Conservation (phyloP, 2,329 filamentous ascomycete genomes). For the Leptographium galeiforme region DNA sequence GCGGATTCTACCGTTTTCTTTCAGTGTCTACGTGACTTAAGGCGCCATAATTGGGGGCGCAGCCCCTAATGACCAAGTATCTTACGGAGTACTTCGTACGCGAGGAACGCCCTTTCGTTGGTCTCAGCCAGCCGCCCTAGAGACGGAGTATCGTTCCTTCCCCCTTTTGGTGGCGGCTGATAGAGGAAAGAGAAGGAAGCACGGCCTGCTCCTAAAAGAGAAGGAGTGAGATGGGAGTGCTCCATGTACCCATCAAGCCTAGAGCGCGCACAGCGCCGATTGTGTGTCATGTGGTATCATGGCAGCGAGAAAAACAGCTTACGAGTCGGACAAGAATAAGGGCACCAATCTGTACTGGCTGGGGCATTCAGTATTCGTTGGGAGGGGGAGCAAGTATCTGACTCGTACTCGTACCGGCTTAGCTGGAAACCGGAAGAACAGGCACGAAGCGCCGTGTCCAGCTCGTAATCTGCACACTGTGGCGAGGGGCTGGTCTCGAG, state of each 20-base stretch:
- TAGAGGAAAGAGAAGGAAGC: not conserved
- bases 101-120: not conserved
- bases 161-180: not conserved
- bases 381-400: not conserved
- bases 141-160: not conserved
- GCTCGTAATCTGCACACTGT: not conserved
- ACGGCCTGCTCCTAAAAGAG: not conserved
- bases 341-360: not conserved
- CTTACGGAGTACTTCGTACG: not conserved
- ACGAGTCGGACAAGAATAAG: not conserved
- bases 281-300: not conserved
- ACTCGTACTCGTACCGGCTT: not conserved
- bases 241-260: too few species aligned
- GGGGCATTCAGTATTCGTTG: not conserved
- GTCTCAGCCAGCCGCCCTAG: not conserved
- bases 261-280: not conserved
- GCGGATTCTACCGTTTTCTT: constrained; percentile 2
- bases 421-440: not conserved
- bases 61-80: not conserved
- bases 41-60: not conserved
- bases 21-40: not conserved
- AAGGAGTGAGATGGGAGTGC: too few species aligned
- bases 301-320: not conserved
- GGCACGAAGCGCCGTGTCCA: not conserved
- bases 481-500: not conserved